These are phyloP conservation scores for Plasmopara viticola DNA, from an alignment of 352 stramenopile species.

Conservation along the genomic window DNA sequence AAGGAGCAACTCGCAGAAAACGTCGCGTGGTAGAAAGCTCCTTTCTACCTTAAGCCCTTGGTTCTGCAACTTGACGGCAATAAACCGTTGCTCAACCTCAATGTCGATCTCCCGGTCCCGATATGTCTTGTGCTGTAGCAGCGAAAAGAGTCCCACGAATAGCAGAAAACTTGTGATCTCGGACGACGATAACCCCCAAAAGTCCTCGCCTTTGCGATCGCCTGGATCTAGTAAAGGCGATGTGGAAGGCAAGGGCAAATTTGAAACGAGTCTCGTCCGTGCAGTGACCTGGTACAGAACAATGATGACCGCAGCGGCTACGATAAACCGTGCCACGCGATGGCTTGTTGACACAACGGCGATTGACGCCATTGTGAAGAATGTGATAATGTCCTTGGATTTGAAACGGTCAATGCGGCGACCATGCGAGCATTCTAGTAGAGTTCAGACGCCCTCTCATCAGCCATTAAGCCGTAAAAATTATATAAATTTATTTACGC, in stretches of 20 bases:
- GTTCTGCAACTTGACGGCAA: slow-evolving; percentile 3
- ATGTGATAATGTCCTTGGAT: too few species aligned
- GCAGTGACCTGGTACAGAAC: slow-evolving; percentile 50
- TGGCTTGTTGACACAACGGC: slow-evolving; percentile 39
- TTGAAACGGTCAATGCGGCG: too few species aligned
- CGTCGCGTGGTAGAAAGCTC: slow-evolving; percentile 30
- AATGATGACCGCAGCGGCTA: slow-evolving; percentile 44
- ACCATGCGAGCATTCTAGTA: too few species aligned
- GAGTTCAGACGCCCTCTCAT: too few species aligned
- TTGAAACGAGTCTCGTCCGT: slow-evolving; percentile 2
- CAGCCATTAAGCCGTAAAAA: too few species aligned
- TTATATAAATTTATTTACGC: too few species aligned
- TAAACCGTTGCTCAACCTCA: slow-evolving; percentile 11
- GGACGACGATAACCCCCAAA: slow-evolving; percentile 37
- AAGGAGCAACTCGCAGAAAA: slow-evolving; percentile 43
- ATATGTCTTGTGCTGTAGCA: slow-evolving; percentile 50
- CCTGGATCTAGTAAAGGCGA: slow-evolving; percentile 6
- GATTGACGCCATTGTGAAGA: slow-evolving; percentile 2
- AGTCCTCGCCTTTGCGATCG: slow-evolving; percentile 27
- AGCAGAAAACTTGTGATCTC: slow-evolving; percentile 56
- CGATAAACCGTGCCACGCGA: slow-evolving; percentile 56
- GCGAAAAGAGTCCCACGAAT: slow-evolving; percentile 52
- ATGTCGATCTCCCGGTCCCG: slow-evolving; percentile 16
- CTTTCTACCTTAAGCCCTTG: slow-evolving; percentile 1
- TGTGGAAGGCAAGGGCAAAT: slow-evolving; percentile 4